phyloP scores from a whole-genome alignment of 2,329 filamentous ascomycete genomes.

The Elsinoe batatas region DNA sequence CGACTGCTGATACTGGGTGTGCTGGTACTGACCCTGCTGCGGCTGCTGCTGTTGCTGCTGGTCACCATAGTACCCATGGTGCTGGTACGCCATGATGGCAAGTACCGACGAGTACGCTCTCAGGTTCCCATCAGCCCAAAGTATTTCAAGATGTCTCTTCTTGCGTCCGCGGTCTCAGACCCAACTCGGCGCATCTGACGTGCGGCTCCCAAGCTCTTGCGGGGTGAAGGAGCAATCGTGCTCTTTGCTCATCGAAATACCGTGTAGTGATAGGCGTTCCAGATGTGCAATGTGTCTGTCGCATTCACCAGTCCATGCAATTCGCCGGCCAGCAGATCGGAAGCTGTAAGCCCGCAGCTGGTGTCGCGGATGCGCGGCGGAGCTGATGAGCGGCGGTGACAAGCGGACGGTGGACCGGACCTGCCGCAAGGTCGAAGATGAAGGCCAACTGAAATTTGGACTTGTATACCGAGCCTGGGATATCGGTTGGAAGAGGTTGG shows the following conservation, averaged over 20 bases:
- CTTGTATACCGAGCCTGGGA: too few relatives aligned
- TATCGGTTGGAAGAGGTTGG: not conserved
- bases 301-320: too few relatives aligned
- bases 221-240: not conserved
- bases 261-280: too few relatives aligned
- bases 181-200: not conserved
- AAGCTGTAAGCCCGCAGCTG: not conserved
- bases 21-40: constrained; percentile 25
- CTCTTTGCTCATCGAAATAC: too few relatives aligned
- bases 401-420: too few relatives aligned
- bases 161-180: not conserved
- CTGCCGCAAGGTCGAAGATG: too few relatives aligned
- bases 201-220: not conserved
- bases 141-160: not conserved
- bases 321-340: not conserved
- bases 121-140: constrained; percentile 2
- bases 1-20: constrained; percentile 24
- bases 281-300: too few relatives aligned
- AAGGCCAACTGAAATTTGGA: too few relatives aligned
- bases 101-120: not conserved
- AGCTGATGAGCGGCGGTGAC: not conserved
- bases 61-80: constrained; percentile 40
- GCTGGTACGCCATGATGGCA: constrained; percentile 47
- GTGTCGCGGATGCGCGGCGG: not conserved
- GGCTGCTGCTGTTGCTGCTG: constrained; percentile 28